Base-by-base conservation (phyloP, 2,329 filamentous ascomycete genomes). In the Diaporthe sp. region DNA sequence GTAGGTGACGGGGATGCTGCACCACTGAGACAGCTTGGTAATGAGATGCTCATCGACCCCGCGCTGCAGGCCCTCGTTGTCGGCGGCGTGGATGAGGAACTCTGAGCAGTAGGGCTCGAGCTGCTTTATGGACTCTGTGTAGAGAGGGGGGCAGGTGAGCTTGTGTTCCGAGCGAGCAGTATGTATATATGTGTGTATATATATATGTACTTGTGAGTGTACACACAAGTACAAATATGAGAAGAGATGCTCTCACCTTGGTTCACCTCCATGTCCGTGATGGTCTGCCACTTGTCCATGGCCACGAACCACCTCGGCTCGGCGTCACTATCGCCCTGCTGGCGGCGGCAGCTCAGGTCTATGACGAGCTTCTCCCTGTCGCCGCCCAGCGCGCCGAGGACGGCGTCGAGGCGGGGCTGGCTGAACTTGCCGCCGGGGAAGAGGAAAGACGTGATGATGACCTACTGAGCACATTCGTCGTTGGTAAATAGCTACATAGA, bases 271-370 rank as follows among this genome's bases (percentile, higher is more conserved):
- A 98, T 98, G 81, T 98, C 95, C 1, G 97, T 98, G 74, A 98
- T 93, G 1, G 95, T 98, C 88, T 98, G 97, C 97, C 97, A 99
- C 84, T 98, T 98, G 85, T 99, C 95, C 93, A 98, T 99, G 73
- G 97, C 96, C n/a, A 99, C 97, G 81, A 94, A 95, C 97, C 97
- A 99, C 44, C 63, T 75, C 7, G 76, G 76, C 13, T 65, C 73
- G 42, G 61, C 73, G 37, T 53, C 73, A 53, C 87, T 93, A 74
- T 93, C 88, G 4, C 88, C 86, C 51, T 89, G 94, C 76, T 92
- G 93, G 75, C 92, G 89, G 71, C 97, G 92, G 83, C 97, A 99
- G 85, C 95, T 98, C 34, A 99, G 90, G 82, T 99, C 97, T 82
- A 99, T 96, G 79, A 99, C 96, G 67, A 99, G 91, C 85, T 94